These are phyloP conservation scores for Furcasterigmium furcatum DNA, from an alignment of 2,329 filamentous ascomycete species.

Conservation along the genomic window DNA sequence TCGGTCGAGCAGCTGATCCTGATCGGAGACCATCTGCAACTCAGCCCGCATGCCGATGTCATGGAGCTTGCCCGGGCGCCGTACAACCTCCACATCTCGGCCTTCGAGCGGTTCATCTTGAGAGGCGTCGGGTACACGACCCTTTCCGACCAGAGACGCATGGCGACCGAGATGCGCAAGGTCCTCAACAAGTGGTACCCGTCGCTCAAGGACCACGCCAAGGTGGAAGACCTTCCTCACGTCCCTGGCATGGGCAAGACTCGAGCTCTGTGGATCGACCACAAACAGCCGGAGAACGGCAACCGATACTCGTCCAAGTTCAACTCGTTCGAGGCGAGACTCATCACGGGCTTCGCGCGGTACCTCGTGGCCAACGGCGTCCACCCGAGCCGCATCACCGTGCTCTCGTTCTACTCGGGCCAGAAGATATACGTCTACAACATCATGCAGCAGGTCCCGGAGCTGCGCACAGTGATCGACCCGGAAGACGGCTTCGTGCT, in stretches of 20 bases:
- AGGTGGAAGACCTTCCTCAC: slow-evolving; percentile 25
- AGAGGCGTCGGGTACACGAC: slow-evolving; percentile 61
- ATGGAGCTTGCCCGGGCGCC: slow-evolving; percentile 55
- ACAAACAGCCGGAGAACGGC: slow-evolving; percentile 58
- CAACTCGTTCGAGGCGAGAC: slow-evolving; percentile 70
- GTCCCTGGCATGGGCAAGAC: slow-evolving; percentile 37
- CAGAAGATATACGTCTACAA: slow-evolving; percentile 66
- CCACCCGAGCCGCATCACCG: slow-evolving; percentile 60
- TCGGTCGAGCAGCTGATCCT: slow-evolving; percentile 52
- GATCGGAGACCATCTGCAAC: slow-evolving; percentile 78
- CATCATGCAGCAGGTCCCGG: slow-evolving; percentile 6
- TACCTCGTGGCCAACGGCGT: slow-evolving; percentile 71
- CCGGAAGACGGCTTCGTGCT: not conserved
- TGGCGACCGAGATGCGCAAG: slow-evolving; percentile 41
- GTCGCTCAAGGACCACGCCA: slow-evolving; percentile 37
- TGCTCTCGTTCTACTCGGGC: slow-evolving; percentile 86
- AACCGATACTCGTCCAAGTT: slow-evolving; percentile 63
- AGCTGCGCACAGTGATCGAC: not conserved
- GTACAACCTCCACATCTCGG: slow-evolving; percentile 67
- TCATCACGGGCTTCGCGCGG: slow-evolving; percentile 69
- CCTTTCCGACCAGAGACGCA: slow-evolving; percentile 64
- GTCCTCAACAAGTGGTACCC: slow-evolving; percentile 47
- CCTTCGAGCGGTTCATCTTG: slow-evolving; percentile 76
- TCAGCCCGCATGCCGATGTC: slow-evolving; percentile 67
- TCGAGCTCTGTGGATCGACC: slow-evolving; percentile 34